Percentiles rank a stretch among this genome's conserved stretches.
These are phyloP conservation scores for Aureococcus anophagefferens DNA, from an alignment of 108 stramenopile species.

Conservation along the genomic window DNA sequence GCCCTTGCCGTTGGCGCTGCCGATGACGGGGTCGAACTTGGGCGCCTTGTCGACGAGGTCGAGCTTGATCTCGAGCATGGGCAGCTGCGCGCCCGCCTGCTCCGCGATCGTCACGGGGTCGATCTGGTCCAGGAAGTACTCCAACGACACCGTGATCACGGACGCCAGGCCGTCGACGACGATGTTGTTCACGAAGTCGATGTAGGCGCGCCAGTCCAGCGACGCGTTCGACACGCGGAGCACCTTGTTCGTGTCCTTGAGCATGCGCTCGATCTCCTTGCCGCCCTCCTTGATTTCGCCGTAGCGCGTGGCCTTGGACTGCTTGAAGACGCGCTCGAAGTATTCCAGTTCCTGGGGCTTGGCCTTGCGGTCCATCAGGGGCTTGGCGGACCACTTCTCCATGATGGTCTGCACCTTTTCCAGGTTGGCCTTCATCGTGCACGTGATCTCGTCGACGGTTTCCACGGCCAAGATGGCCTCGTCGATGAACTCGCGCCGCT, in stretches of 20 bases:
- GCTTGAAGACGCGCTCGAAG: conserved; percentile 60
- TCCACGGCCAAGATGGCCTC: conserved; percentile 60
- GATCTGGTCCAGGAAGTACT: conserved; percentile 60
- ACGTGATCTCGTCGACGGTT: conserved; percentile 52
- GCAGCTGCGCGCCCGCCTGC: conserved; percentile 32
- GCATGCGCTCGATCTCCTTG: conserved; percentile 53
- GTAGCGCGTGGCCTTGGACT: conserved; percentile 39
- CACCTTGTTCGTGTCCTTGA: conserved; percentile 66
- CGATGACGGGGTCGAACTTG: conserved; percentile 47
- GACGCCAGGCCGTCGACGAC: conserved; percentile 63
- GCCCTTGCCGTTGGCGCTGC: conserved; percentile 35
- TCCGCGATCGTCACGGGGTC: conserved; percentile 49
- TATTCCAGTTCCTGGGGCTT: conserved; percentile 70
- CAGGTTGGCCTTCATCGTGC: conserved; percentile 68
- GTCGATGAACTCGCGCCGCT: conserved; percentile 50
- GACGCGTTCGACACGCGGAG: conserved; percentile 56
- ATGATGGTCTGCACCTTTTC: conserved; percentile 44
- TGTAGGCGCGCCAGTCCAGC: conserved; percentile 66
- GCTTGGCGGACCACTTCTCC: conserved; percentile 43
- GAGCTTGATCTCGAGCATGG: conserved; percentile 68
- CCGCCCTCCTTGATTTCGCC: conserved; percentile 63
- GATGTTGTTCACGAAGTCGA: conserved; percentile 68
- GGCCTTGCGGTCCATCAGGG: conserved; percentile 63
- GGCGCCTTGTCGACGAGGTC: conserved; percentile 47
- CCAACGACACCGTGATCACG: conserved; percentile 52